Percentiles rank a stretch among this genome's conserved stretches.
These are phyloP conservation scores for Alectoria sarmentosa DNA, from an alignment of 495 filamentous ascomycete genomes.

Conservation along the genomic window DNA sequence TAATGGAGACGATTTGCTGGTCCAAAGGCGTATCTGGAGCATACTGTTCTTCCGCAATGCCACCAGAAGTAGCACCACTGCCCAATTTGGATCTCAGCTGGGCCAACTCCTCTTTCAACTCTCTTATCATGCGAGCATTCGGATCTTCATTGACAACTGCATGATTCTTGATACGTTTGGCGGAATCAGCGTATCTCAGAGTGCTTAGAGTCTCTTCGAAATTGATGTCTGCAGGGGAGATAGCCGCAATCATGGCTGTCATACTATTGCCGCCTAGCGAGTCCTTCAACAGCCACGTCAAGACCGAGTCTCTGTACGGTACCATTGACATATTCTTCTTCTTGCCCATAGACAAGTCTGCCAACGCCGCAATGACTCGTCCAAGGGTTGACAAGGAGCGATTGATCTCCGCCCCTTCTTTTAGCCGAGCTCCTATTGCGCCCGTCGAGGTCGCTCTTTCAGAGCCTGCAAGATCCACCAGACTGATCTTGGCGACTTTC, in stretches of 20 bases:
- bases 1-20: conserved; percentile 93
- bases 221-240: conserved; percentile 98
- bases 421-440: conserved; percentile 89
- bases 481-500: conserved; percentile 94
- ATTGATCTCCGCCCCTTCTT: conserved; percentile 99
- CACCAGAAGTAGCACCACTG: conserved; percentile 48
- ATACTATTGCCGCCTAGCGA: conserved; percentile 98
- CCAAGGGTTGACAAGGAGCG: conserved; percentile 92
- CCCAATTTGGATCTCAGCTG: conserved; percentile 81
- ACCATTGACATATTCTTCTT: conserved; percentile 80
- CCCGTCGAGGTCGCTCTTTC: conserved; percentile 95
- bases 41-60: conserved; percentile 67
- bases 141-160: conserved; percentile 98
- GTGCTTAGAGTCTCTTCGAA: conserved; percentile 97
- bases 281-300: conserved; percentile 97
- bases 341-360: conserved; percentile 82
- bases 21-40: conserved; percentile 87
- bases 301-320: conserved; percentile 91
- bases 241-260: conserved; percentile 99
- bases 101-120: conserved; percentile 91
- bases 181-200: conserved; percentile 91
- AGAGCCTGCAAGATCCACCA: conserved; percentile 96
- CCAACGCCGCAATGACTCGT: conserved; percentile 94
- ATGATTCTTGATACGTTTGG: conserved; percentile 99
- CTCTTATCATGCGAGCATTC: conserved; percentile 97